Percentiles rank a stretch among this genome's conserved stretches.
Evolutionary conservation across 192 early-diverging fungal genomes (phyloP).

Genomic region (Backusella circina): DNA sequence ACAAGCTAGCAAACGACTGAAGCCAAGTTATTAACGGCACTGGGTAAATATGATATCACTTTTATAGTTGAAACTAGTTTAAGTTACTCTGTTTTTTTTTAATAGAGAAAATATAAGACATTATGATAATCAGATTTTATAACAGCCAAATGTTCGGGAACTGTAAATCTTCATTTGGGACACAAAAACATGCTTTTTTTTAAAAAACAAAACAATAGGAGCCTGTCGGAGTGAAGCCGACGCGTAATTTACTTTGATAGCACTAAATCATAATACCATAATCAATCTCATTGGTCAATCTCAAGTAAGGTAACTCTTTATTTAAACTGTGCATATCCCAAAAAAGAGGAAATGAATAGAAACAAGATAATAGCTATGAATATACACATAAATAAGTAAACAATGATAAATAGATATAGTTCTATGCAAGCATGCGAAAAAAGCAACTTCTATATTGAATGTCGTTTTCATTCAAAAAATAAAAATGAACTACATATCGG

Average conservation of each 20-base stretch:
- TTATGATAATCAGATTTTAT: neutral
- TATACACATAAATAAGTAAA: neutral
- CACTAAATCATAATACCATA: neutral
- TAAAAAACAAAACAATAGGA: neutral
- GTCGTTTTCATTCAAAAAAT: neutral
- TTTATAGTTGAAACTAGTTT: neutral
- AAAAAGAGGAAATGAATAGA: neutral
- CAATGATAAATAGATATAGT: neutral
- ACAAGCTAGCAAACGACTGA: neutral
- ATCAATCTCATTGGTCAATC: neutral
- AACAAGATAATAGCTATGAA: neutral
- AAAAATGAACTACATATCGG: neutral
- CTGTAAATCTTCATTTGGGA: neutral
- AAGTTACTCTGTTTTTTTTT: neutral
- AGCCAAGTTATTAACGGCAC: neutral
- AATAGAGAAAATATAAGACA: neutral
- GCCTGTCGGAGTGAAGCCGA: conserved; percentile 3
- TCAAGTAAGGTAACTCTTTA: neutral
- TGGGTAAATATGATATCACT: neutral
- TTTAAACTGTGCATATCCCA: neutral
- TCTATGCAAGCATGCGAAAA: neutral
- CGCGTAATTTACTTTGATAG: conserved; percentile 3
- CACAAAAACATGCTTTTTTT: neutral
- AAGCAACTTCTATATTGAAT: neutral
- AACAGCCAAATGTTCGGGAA: neutral